Percentiles rank a stretch among this genome's conserved stretches.
Evolutionary conservation across 805 yeast species (phyloP).

Genomic region (Cyberlindnera maclurae): DNA sequence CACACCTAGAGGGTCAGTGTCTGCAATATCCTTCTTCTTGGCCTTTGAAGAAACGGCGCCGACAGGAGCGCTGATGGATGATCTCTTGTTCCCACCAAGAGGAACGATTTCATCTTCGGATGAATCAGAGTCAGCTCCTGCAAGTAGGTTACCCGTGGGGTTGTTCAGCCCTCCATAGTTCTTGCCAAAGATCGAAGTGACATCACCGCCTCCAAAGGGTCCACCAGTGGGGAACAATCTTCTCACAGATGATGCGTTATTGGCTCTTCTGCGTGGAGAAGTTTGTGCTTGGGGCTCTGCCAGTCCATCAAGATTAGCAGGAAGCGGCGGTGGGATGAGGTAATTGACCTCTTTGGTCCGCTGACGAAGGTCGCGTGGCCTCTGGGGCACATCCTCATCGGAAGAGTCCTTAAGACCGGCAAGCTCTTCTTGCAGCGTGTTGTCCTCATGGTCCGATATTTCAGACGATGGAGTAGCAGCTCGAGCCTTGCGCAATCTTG

Average conservation of each 20-base stretch:
- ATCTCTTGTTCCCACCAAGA: slow-evolving; percentile 36
- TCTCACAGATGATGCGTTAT: slow-evolving; percentile 42
- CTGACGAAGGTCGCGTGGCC: slow-evolving; percentile 49
- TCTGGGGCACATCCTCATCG: slow-evolving; percentile 26
- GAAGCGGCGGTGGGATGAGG: slow-evolving; percentile 75
- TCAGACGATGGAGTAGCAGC: slow-evolving; percentile 1
- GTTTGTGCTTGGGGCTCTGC: slow-evolving; percentile 9
- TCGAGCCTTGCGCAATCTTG: too few species aligned
- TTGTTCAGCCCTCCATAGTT: slow-evolving; percentile 36
- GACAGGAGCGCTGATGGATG: slow-evolving; percentile 27
- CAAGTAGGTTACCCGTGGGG: slow-evolving; percentile 10
- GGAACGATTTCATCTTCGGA: slow-evolving; percentile 57
- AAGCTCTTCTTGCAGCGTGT: slow-evolving; percentile 53
- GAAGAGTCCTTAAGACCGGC: slow-evolving; percentile 22
- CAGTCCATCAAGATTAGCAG: slow-evolving; percentile 26
- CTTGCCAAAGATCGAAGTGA: slow-evolving; percentile 71
- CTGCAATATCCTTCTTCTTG: slow-evolving; percentile 55
- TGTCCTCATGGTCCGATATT: slow-evolving; percentile 20
- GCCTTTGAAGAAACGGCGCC: slow-evolving; percentile 19
- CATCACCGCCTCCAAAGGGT: slow-evolving; percentile 97
- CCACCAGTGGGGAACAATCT: slow-evolving; percentile 91
- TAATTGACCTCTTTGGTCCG: slow-evolving; percentile 74
- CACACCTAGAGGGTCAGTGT: slow-evolving; percentile 88
- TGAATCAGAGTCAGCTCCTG: slow-evolving; percentile 42
- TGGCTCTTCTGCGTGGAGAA: slow-evolving; percentile 29